Percentiles rank a stretch among this genome's conserved stretches.
phyloP scores from a whole-genome alignment of 345 rosid genomes.

The Syzygium jambos region DNA sequence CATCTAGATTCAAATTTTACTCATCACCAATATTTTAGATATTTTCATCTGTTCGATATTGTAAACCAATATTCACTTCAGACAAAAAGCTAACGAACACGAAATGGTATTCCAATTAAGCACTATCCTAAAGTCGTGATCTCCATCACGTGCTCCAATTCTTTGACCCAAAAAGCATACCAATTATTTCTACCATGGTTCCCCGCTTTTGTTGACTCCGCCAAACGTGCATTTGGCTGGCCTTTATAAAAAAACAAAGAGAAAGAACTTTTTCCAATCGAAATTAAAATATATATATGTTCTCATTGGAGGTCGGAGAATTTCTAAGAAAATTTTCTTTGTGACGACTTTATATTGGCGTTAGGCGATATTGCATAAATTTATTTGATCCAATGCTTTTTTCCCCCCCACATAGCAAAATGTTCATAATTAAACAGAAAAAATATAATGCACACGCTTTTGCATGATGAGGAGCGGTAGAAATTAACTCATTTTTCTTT shows the following conservation, averaged over 20 bases:
- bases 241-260: not conserved
- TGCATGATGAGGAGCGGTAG: not conserved
- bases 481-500: not conserved
- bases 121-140: not conserved
- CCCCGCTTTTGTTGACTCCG: not conserved
- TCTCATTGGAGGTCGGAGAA: not conserved
- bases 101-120: not conserved
- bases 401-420: not conserved
- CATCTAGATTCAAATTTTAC: not conserved
- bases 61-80: not conserved
- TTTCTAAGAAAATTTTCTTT: not conserved
- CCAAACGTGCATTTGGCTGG: not conserved
- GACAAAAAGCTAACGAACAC: not conserved
- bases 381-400: not conserved
- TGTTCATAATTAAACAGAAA: not conserved
- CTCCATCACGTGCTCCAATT: not conserved
- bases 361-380: not conserved
- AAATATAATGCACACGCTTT: not conserved
- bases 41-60: not conserved
- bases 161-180: not conserved
- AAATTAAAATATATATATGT: not conserved
- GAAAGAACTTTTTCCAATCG: not conserved
- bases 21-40: not conserved
- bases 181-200: not conserved
- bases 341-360: not conserved